Base-by-base conservation (phyloP, 75 land plant species). In the Chamaecyparis obtusa region DNA sequence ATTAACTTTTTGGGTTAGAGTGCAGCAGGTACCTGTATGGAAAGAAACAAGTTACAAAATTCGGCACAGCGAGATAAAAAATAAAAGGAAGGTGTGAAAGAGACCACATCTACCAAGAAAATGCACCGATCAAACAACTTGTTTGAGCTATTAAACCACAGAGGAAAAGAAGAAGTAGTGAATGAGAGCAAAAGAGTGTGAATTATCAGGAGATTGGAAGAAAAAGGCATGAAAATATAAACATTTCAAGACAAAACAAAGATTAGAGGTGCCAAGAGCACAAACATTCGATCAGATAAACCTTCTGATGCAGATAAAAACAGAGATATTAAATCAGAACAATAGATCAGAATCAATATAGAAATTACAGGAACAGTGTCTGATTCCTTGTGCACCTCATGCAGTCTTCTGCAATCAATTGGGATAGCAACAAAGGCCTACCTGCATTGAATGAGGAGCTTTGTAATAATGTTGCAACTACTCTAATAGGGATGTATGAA, bases 361-460 rank as follows among this genome's bases (percentile, higher is more conserved):
- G 8, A 21, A 80, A 48, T 39, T 80, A 80, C 83, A 24, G 82
- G 82, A 41, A 41, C 82, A 79, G 43, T 79, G 49, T 79, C 82
- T 27, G 46, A 41, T 79, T 79, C 82, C 82, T 41, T 24, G 82
- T 1, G n/a, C 48, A 48, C 48, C 82, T 79, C 82, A 79, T 43
- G n/a, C 48, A 8, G 37, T 79, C 82, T 41, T 79, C 82, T 43
- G 82, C 44, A 21, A 79, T 79, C 11, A 80, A 80, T 44, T 80
- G 83, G n/a, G 30, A 48, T 48, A 80, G 83, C 83, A 80, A 41
- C 83, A 80, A 80, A 36, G 83, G 83, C 46, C 83, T 80, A 48
- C 83, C 83, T 80, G 49, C 43, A 49, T 49, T 44, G 46, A 44
- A 44, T 4, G 0, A 5, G 46, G 46, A 44, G 46, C 46, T 44